Percentiles rank a stretch among this genome's conserved stretches.
Evolutionary conservation across 148 eudicot genomes (phyloP).

Genomic region (Vaccinium corymbosum): DNA sequence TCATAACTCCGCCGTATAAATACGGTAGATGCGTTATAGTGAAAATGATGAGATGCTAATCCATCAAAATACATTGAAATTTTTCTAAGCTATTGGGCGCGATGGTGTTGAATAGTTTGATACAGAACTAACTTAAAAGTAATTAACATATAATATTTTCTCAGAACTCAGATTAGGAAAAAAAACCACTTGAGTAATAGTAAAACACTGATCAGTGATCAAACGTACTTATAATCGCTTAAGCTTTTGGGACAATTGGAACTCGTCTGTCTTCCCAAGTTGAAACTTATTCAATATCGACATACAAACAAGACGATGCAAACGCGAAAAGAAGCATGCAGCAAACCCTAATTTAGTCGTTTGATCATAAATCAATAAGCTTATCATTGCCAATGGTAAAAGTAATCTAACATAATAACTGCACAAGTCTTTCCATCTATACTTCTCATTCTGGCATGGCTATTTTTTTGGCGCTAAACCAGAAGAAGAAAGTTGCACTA

Average conservation of each 20-base stretch:
- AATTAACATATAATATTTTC: too few species aligned
- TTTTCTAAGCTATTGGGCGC: background rate
- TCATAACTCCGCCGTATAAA: background rate
- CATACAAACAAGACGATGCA: background rate
- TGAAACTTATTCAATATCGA: background rate
- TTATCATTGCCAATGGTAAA: background rate
- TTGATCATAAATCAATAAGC: background rate
- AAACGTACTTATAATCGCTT: background rate
- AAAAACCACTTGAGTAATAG: too few species aligned
- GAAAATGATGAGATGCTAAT: background rate
- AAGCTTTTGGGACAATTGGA: background rate
- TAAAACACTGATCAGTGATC: too few species aligned
- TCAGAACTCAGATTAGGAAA: too few species aligned
- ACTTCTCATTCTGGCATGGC: slow-evolving; percentile 9
- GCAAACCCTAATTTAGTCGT: background rate
- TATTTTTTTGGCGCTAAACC: background rate
- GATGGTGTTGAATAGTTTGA: background rate
- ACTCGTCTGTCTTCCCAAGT: background rate
- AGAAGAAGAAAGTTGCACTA: slow-evolving; percentile 7
- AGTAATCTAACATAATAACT: slow-evolving; percentile 1
- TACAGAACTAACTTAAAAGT: background rate
- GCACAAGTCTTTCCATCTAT: slow-evolving; percentile 18
- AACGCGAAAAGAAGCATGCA: background rate
- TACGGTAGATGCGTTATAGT: background rate
- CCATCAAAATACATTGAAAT: background rate